These are phyloP conservation scores for Fomitopsis pinicola DNA, from an alignment of 1,284 basidiomycete species.

Conservation along the genomic window DNA sequence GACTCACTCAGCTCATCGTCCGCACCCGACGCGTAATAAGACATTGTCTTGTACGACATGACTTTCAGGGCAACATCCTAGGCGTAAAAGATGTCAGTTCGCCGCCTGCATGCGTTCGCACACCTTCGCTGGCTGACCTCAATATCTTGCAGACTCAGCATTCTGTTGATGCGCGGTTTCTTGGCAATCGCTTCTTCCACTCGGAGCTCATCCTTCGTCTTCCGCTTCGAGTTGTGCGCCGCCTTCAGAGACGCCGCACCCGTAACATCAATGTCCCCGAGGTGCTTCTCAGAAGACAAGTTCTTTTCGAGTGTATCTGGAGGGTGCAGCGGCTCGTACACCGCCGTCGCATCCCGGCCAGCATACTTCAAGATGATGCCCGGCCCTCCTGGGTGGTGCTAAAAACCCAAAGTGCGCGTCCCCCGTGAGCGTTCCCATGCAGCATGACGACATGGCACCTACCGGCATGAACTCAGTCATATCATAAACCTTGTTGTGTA, in stretches of 20 bases:
- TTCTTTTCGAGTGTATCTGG: conserved; percentile 66
- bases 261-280: conserved; percentile 61
- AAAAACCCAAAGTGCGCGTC: not conserved
- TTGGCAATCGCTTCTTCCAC: conserved; percentile 60
- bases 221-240: conserved; percentile 38
- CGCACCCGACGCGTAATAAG: conserved; percentile 80
- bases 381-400: conserved; percentile 83
- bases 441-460: conserved; percentile 13
- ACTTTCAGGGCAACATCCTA: conserved; percentile 58
- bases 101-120: too few species aligned
- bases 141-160: conserved; percentile 76
- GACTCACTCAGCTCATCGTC: conserved; percentile 78
- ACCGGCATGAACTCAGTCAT: conserved; percentile 82
- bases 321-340: conserved; percentile 73
- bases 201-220: conserved; percentile 69
- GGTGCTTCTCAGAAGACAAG: conserved; percentile 58
- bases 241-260: conserved; percentile 42
- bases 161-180: conserved; percentile 60
- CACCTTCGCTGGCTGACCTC: conserved; percentile 45
- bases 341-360: conserved; percentile 72
- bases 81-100: not conserved
- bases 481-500: conserved; percentile 74
- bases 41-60: conserved; percentile 67
- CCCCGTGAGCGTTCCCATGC: not conserved
- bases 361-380: conserved; percentile 77